Evolutionary conservation across 108 stramenopile species (phyloP).

Genomic region (Stephanodiscus triporus): DNA sequence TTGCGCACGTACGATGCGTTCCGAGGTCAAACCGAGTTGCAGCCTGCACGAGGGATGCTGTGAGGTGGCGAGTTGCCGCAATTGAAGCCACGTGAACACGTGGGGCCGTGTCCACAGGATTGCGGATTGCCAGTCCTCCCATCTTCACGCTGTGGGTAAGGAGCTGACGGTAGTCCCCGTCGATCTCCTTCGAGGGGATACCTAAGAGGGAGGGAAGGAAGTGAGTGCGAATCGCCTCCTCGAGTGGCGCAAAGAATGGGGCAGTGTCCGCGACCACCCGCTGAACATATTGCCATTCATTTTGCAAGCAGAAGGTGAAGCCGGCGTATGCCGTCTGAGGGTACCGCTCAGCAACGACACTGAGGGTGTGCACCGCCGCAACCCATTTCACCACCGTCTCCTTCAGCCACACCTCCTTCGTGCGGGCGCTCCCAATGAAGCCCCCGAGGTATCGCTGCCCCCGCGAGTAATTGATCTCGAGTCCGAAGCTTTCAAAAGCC

Average conservation of each 20-base stretch:
- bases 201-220: slow-evolving; percentile 32
- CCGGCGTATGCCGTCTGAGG: slow-evolving; percentile 38
- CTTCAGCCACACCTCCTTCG: slow-evolving; percentile 18
- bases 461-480: slow-evolving; percentile 3
- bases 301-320: slow-evolving; percentile 18
- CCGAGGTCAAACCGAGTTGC: no score
- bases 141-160: neutral
- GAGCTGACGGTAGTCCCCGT: slow-evolving; percentile 1
- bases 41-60: no score
- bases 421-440: slow-evolving; percentile 15
- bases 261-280: slow-evolving; percentile 18
- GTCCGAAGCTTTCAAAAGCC: neutral
- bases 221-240: slow-evolving; percentile 13
- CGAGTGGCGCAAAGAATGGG: slow-evolving; percentile 1
- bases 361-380: slow-evolving; percentile 4
- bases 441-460: slow-evolving; percentile 37
- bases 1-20: no score
- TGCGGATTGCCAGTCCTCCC: slow-evolving; percentile 15
- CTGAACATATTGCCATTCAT: slow-evolving; percentile 36
- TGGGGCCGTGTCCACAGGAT: neutral
- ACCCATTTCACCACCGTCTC: slow-evolving; percentile 15
- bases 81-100: neutral
- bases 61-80: neutral
- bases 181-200: neutral
- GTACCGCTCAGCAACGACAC: slow-evolving; percentile 14